Conservation (phyloP, 2,329 filamentous ascomycete genomes). For the Fusarium floridanum region DNA sequence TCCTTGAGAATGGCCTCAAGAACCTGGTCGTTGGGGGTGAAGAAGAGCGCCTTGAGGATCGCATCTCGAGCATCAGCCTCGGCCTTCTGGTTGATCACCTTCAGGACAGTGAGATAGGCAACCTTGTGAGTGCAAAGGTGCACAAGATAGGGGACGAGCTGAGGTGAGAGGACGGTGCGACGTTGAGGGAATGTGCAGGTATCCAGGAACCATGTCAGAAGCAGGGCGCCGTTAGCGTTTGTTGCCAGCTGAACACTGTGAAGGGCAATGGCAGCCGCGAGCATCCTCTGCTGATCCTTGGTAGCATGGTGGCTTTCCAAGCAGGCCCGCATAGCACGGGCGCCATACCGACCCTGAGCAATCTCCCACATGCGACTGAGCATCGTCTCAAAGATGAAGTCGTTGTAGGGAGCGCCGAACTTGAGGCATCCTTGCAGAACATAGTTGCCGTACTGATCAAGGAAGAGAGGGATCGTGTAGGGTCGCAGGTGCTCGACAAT, state of each 20-base stretch:
- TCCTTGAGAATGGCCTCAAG: conserved; percentile 93
- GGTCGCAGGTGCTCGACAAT: conserved; percentile 88
- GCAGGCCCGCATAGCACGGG: conserved; percentile 95
- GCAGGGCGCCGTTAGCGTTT: conserved; percentile 92
- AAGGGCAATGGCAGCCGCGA: conserved; percentile 94
- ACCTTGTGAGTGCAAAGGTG: conserved; percentile 99
- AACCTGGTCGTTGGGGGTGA: conserved; percentile 86
- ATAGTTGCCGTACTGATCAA: conserved; percentile 99
- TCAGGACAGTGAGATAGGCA: conserved; percentile 94
- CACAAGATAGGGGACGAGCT: conserved; percentile 91
- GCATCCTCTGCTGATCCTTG: conserved; percentile 94
- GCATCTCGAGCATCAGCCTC: conserved; percentile 92
- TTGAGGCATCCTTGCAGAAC: conserved; percentile 96
- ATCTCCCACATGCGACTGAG: conserved; percentile 94
- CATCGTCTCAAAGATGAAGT: conserved; percentile 99
- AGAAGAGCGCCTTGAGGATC: conserved; percentile 92
- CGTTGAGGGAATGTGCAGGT: conserved; percentile 96
- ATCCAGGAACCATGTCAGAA: conserved; percentile 97
- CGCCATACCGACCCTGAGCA: conserved; percentile 91
- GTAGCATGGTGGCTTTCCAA: conserved; percentile 95
- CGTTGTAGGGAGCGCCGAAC: conserved; percentile 88
- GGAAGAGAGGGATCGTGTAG: conserved; percentile 90
- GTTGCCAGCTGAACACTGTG: conserved; percentile 97
- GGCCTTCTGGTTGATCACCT: conserved; percentile 98
- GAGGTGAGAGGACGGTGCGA: conserved; percentile 90